phyloP scores from a whole-genome alignment of 75 land plant genomes.

The Pinus tabuliformis region DNA sequence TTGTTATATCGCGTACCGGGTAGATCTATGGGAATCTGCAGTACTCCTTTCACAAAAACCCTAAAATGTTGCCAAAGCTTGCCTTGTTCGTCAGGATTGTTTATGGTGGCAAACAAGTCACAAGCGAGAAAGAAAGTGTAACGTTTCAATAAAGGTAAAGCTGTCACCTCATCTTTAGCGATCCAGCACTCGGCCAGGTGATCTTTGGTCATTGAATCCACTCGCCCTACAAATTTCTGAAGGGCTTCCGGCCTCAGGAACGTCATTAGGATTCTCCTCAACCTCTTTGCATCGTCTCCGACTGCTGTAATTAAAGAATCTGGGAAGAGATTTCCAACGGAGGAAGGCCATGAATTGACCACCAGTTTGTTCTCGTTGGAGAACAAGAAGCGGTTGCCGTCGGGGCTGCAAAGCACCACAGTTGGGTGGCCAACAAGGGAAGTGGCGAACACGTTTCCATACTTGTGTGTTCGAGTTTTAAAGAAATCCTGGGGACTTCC shows the following conservation, averaged over 20 bases:
- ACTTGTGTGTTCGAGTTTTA: slow-evolving; percentile 12
- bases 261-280: slow-evolving; percentile 10
- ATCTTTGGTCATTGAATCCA: not conserved
- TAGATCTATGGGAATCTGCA: slow-evolving; percentile 35
- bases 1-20: slow-evolving; percentile 29
- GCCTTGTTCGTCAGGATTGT: not conserved
- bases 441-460: slow-evolving; percentile 34
- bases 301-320: not conserved
- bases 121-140: not conserved
- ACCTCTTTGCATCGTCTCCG: slow-evolving; percentile 8
- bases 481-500: not conserved
- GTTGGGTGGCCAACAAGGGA: slow-evolving; percentile 16
- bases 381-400: slow-evolving; percentile 52
- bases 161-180: not conserved
- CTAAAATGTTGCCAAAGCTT: not conserved
- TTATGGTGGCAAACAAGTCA: slow-evolving; percentile 15
- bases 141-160: slow-evolving; percentile 17
- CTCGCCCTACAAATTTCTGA: slow-evolving; percentile 6
- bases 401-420: slow-evolving; percentile 25
- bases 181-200: not conserved
- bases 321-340: slow-evolving; percentile 12
- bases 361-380: slow-evolving; percentile 50
- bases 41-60: slow-evolving; percentile 1
- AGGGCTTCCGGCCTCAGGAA: slow-evolving; percentile 25
- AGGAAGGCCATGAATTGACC: slow-evolving; percentile 33